Evolutionary conservation across 345 rosid species (phyloP).

Genomic region (Moringa oleifera): DNA sequence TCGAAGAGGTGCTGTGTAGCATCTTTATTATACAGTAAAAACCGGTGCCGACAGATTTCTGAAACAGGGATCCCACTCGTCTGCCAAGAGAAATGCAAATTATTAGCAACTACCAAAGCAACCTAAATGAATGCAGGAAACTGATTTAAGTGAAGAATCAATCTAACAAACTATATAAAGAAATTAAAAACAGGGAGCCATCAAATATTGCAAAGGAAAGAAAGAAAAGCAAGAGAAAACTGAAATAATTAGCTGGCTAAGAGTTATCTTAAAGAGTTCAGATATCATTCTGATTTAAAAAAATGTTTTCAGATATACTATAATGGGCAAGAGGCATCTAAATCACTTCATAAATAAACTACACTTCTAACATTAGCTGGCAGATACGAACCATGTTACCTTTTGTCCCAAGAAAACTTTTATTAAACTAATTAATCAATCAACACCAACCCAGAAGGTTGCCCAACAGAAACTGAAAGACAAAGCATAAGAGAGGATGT

Average conservation of each 20-base stretch:
- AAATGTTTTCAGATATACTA: not conserved
- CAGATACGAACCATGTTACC: not conserved
- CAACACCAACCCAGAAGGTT: too few species aligned
- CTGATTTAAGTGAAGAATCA: not conserved
- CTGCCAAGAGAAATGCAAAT: conserved; percentile 34
- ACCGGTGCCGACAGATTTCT: conserved; percentile 68
- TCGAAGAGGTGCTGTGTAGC: conserved; percentile 84
- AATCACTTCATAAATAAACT: not conserved
- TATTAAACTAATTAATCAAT: too few species aligned
- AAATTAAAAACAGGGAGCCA: too few species aligned
- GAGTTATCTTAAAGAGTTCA: too few species aligned
- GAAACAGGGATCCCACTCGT: conserved; percentile 72
- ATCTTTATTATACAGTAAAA: conserved; percentile 78
- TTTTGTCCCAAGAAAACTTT: not conserved
- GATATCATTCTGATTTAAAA: not conserved
- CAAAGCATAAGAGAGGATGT: not conserved
- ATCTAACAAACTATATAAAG: too few species aligned
- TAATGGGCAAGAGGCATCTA: too few species aligned
- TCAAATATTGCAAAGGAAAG: not conserved
- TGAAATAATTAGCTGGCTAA: not conserved
- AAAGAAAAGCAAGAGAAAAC: not conserved
- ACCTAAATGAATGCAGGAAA: not conserved
- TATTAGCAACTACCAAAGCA: not conserved
- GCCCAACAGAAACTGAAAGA: not conserved
- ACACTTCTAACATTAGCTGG: not conserved